phyloP scores from a whole-genome alignment of 148 eudicot species.

The Pharnaceum exiguum region DNA sequence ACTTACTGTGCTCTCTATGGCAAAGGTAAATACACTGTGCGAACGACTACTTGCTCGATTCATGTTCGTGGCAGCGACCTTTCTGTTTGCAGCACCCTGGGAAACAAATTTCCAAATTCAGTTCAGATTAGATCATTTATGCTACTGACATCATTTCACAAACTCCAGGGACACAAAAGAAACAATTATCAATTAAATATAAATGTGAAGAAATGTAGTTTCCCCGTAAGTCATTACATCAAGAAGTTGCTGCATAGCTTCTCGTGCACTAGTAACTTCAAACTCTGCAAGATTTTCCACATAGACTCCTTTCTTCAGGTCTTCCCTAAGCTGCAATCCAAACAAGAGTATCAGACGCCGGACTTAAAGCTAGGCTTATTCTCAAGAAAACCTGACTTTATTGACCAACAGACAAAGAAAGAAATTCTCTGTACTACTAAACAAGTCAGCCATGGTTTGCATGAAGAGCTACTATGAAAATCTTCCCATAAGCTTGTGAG shows the following conservation, averaged over 20 bases:
- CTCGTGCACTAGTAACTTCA: slow-evolving; percentile 88
- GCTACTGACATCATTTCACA: no score
- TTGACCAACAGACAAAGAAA: background rate
- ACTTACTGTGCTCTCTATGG: slow-evolving; percentile 83
- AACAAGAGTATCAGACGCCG: background rate
- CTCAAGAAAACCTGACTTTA: background rate
- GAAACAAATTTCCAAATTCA: no score
- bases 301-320: slow-evolving; percentile 85
- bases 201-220: background rate
- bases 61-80: slow-evolving; percentile 99
- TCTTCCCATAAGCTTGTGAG: background rate
- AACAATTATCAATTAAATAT: no score
- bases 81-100: slow-evolving; percentile 93
- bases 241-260: slow-evolving; percentile 86
- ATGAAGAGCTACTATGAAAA: background rate
- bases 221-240: slow-evolving; percentile 36
- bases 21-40: slow-evolving; percentile 94
- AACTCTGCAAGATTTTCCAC: slow-evolving; percentile 86
- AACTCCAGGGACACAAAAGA: no score
- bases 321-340: slow-evolving; percentile 75
- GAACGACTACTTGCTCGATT: slow-evolving; percentile 99
- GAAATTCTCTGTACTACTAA: background rate
- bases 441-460: no score
- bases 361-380: background rate
- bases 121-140: no score